Conservation (phyloP, 257 asterid genomes). For the Jaltomata sinuosa region DNA sequence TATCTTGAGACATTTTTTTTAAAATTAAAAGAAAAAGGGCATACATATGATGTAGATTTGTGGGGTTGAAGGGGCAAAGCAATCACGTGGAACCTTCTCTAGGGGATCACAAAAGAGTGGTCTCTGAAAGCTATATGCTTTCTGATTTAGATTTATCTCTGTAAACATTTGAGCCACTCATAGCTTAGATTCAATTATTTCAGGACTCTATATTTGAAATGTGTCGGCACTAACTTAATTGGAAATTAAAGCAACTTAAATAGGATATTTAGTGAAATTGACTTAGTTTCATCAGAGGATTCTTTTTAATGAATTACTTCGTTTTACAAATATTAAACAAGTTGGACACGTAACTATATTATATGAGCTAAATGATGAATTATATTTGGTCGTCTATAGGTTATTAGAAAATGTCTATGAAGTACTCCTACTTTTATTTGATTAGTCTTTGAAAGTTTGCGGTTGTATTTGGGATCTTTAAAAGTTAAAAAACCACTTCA, state of each 20-base stretch:
- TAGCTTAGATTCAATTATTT: not conserved
- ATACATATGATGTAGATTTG: not conserved
- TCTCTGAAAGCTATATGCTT: not conserved
- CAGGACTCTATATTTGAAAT: not conserved
- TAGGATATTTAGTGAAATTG: not conserved
- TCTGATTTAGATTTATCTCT: not conserved
- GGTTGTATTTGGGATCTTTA: not conserved
- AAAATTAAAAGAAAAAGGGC: not conserved
- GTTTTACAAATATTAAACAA: not conserved
- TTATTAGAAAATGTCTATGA: not conserved
- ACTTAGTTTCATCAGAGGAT: not conserved
- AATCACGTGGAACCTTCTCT: conserved; percentile 1
- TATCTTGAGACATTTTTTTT: not conserved
- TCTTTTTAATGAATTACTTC: not conserved
- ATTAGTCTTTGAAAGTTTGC: not conserved
- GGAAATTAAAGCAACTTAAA: not conserved
- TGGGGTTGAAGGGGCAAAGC: conserved; percentile 1
- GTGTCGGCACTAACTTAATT: not conserved
- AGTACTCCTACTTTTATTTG: not conserved
- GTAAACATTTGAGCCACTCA: not conserved
- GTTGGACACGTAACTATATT: not conserved
- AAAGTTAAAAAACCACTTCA: no score
- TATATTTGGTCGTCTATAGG: not conserved
- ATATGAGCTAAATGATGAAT: not conserved
- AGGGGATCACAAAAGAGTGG: not conserved